Evolutionary conservation across 352 stramenopile species (phyloP), one percentile per base, ranked within the genome.

Genomic region (Phytophthora nicotianae): DNA sequence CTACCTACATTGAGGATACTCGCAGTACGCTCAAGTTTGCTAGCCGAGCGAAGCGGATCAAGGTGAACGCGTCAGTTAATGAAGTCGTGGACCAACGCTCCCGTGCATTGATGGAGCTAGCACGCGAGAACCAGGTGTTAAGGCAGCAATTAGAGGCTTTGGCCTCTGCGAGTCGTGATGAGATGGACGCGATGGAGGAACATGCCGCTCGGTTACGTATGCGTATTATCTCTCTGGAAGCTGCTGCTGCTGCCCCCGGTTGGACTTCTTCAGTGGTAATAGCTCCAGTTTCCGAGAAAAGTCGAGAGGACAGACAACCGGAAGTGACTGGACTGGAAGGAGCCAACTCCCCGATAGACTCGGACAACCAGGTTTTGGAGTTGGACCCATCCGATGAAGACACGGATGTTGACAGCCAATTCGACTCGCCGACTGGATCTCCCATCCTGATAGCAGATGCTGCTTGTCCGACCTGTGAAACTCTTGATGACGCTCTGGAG

Each of bases 1-100:
- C 75, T 38, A 70, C 75, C 3, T 88, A 93, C 35, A 81, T 88
- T n/a, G 85, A 95, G 52, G 85, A 97, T 50, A 97, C 88, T 3
- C 74, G 97, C 5, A 92, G 86, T 47, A 98, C 93, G 14, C 79
- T 98, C 32, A 93, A 96, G 54, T 98, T 98, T 68, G 93, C 93
- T 37, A 90, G 86, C 21, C 83, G 89, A 19, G 93, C 94, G 65
- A 90, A 92, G 65, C 78, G 81, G 11, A 88, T 97, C 45, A 94
- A 93, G 65, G 57, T 77, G 20, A 72, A 77, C 13, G 70, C 74
- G 3, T 52, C 51, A 3, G 69, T 81, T 14, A 84, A 84, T 23
- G 72, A 84, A 49, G 71, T 83, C 1, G 51, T 75, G 19, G 73
- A 79, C 35, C 56, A 76, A 50, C 65, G 72, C 26, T 50, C 70